Conservation (phyloP, 1,139 yeast genomes). For the Saccharomyces hybrid region DNA sequence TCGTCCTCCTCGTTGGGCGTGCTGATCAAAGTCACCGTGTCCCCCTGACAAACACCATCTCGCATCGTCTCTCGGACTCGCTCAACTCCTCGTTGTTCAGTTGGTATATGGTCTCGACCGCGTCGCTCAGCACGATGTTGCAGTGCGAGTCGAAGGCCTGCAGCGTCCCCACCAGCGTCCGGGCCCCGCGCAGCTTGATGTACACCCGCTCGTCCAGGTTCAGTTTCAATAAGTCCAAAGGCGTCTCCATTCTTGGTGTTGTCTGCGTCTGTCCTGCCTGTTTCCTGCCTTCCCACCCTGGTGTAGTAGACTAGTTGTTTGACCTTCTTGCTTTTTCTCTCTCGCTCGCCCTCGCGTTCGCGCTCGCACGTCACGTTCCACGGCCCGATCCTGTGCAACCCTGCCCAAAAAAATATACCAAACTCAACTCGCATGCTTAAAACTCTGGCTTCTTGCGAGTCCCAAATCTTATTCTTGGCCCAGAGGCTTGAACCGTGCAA, state of each 20-base stretch:
- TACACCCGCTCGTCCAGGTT: slow-evolving; percentile 81
- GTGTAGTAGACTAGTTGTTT: not conserved
- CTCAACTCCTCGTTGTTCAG: slow-evolving; percentile 38
- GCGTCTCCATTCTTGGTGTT: slow-evolving; percentile 40
- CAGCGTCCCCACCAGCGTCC: slow-evolving; percentile 82
- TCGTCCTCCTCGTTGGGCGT: slow-evolving; percentile 34
- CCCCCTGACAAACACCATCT: slow-evolving; percentile 92
- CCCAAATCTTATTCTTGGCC: too few species aligned
- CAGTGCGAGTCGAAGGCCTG: slow-evolving; percentile 98
- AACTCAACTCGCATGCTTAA: too few species aligned
- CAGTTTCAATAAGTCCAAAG: slow-evolving; percentile 79
- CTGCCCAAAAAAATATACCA: not conserved
- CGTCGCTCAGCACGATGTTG: slow-evolving; percentile 91
- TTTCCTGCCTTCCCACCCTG: not conserved
- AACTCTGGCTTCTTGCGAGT: too few species aligned
- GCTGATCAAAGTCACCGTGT: slow-evolving; percentile 78
- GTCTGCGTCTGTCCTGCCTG: not conserved
- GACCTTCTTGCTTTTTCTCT: not conserved
- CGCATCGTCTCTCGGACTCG: slow-evolving; percentile 58
- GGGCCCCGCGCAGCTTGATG: slow-evolving; percentile 91
- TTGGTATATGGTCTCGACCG: slow-evolving; percentile 69
- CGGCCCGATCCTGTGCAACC: not conserved
- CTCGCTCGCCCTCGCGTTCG: not conserved
- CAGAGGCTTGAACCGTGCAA: not conserved
- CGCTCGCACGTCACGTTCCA: not conserved